Evolutionary conservation across 2,329 filamentous ascomycete genomes (phyloP), one percentile per base, ranked within the genome.

Genomic region (Colletotrichum eleusines): DNA sequence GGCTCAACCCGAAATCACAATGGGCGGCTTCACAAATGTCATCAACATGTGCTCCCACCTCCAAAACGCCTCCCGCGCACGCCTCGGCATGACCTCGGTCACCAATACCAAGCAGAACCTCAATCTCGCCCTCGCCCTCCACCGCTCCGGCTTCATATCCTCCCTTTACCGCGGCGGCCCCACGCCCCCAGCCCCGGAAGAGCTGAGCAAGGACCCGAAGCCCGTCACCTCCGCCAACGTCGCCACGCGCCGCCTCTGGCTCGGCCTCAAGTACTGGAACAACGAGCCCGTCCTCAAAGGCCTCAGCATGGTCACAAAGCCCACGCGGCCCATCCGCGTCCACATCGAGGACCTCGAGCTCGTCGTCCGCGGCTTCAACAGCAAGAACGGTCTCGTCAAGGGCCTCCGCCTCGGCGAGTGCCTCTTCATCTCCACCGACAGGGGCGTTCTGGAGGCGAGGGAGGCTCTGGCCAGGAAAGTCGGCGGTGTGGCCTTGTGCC

Each of bases 231-330:
- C 85, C 72, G 85, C 84, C 76, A 97, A 97, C 81, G 89, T 94
- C 46, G 88, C 94, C 5, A 87, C 85, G 48, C 87, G 93, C 78
- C 87, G 95, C 71, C 84, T 98, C 74, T 98, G 95, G 95, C 82
- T 98, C 16, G 94, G 94, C 1, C 84, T 97, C 77, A 97, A 97
- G 84, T 97, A 97, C 87, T 93, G 89, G 89, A 90, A 94, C 75
- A 92, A 92, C 78, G 86, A 91, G 80, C 94, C 95, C 7, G 94
- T 97, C 28, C 82, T 98, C 74, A 85, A 85, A 73, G 86, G 89
- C 74, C 86, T 95, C 76, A 80, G 81, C 59, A 80, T 92, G 77
- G 84, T 97, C 71, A 92, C 88, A 77, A 95, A 91, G 81, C 92
- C 94, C 12, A 95, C 89, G 76, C 87, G 94, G 74, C 82, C 89